phyloP scores from a whole-genome alignment of 345 rosid species.

The Cardamine resedifolia region DNA sequence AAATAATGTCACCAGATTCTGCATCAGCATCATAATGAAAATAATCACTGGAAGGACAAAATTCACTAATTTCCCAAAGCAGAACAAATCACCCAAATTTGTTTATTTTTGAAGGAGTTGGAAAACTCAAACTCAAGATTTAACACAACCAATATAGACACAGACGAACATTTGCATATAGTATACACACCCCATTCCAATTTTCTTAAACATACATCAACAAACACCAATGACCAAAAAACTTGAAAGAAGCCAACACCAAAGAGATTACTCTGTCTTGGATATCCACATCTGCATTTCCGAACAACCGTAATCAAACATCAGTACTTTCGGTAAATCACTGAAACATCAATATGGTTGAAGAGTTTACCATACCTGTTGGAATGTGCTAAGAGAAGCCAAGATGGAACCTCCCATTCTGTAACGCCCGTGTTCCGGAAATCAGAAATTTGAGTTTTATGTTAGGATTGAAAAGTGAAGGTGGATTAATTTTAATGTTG shows the following conservation, averaged over 20 bases:
- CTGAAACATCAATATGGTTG: not conserved
- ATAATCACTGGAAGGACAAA: too few relatives aligned
- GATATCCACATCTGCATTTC: constrained; percentile 75
- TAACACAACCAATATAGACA: not conserved
- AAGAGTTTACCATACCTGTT: constrained; percentile 51
- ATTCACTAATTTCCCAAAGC: not conserved
- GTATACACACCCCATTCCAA: not conserved
- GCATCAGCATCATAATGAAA: too few relatives aligned
- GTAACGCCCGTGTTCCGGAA: too few relatives aligned
- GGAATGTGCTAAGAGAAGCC: constrained; percentile 91
- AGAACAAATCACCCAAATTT: not conserved
- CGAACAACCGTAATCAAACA: not conserved
- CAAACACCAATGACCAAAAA: constrained; percentile 6
- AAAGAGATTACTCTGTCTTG: constrained; percentile 57
- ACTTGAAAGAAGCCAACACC: constrained; percentile 9
- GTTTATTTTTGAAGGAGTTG: not conserved
- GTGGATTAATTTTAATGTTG: too few relatives aligned
- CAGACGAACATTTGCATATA: constrained; percentile 1
- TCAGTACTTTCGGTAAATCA: not conserved
- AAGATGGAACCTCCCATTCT: constrained; percentile 83
- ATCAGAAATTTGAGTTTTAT: too few relatives aligned
- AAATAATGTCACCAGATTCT: too few relatives aligned
- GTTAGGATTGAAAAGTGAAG: too few relatives aligned
- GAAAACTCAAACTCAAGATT: not conserved
- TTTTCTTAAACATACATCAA: constrained; percentile 15